These are phyloP conservation scores for Trifolium dubium DNA, from an alignment of 306 rosid genomes.

Conservation along the genomic window DNA sequence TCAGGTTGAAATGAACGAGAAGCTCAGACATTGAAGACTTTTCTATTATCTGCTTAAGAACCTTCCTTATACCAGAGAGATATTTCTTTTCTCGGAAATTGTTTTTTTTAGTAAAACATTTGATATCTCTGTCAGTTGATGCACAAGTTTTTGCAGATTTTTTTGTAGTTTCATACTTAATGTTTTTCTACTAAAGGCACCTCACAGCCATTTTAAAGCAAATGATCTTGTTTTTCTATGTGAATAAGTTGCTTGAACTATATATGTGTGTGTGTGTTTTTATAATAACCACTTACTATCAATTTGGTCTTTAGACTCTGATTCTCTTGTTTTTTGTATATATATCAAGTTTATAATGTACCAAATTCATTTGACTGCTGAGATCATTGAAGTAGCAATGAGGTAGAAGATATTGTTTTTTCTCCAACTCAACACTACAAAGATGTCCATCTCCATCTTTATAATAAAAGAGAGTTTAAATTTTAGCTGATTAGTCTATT, in stretches of 20 bases:
- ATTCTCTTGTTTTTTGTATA: no score
- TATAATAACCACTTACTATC: no score
- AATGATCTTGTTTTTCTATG: not conserved
- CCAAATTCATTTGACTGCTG: no score
- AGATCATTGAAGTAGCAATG: no score
- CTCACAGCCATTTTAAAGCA: not conserved
- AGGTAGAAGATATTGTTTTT: no score
- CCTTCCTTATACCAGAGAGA: constrained; percentile 28
- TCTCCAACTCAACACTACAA: no score
- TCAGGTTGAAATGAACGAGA: constrained; percentile 57
- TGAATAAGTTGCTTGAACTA: constrained; percentile 11
- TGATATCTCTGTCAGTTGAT: constrained; percentile 33
- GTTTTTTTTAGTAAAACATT: constrained; percentile 4
- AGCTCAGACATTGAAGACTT: constrained; percentile 55
- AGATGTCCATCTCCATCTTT: no score
- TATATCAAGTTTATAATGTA: no score
- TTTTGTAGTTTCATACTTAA: constrained; percentile 21
- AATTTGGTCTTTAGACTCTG: no score
- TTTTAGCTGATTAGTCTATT: no score
- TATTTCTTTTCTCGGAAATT: not conserved
- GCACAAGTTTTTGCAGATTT: constrained; percentile 29
- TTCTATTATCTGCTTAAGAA: constrained; percentile 5
- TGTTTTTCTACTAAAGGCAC: constrained; percentile 22
- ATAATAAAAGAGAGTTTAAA: no score
- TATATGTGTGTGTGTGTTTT: constrained; percentile 22